Conservation (phyloP, 345 rosid species). For the Salix arbutifolia region DNA sequence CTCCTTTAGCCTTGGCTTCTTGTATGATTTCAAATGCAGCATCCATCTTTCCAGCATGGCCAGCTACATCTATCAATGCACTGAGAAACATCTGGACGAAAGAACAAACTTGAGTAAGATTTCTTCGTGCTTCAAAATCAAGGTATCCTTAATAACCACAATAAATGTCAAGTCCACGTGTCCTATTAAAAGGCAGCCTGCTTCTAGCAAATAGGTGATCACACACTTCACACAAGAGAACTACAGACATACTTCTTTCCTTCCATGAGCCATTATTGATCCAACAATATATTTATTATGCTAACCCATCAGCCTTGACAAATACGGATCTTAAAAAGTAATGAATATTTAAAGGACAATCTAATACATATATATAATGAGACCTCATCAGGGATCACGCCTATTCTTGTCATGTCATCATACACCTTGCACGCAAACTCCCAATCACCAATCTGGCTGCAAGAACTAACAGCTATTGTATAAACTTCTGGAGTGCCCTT, state of each 20-base stretch:
- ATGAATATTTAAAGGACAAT: background rate
- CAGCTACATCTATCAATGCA: constrained; percentile 82
- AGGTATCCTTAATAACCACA: background rate
- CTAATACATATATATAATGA: background rate
- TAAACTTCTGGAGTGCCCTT: constrained; percentile 92
- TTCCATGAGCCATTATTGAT: background rate
- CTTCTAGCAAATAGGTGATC: background rate
- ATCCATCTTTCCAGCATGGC: constrained; percentile 75
- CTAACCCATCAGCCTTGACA: background rate
- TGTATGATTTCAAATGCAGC: constrained; percentile 65
- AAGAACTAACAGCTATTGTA: constrained; percentile 74
- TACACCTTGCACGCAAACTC: constrained; percentile 65
- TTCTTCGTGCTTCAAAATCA: background rate
- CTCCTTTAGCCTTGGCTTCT: constrained; percentile 61
- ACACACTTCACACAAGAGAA: background rate
- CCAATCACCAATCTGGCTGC: constrained; percentile 89
- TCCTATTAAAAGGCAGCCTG: background rate
- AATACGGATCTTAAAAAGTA: background rate
- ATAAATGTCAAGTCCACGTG: background rate
- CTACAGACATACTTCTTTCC: background rate
- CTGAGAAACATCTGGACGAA: constrained; percentile 72
- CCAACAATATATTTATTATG: background rate
- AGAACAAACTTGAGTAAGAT: constrained; percentile 10
- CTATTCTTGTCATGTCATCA: constrained; percentile 69
- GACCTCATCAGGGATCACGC: constrained; percentile 59